phyloP scores from a whole-genome alignment of 1,139 yeast genomes.

The Pneumocystis wakefieldiae region DNA sequence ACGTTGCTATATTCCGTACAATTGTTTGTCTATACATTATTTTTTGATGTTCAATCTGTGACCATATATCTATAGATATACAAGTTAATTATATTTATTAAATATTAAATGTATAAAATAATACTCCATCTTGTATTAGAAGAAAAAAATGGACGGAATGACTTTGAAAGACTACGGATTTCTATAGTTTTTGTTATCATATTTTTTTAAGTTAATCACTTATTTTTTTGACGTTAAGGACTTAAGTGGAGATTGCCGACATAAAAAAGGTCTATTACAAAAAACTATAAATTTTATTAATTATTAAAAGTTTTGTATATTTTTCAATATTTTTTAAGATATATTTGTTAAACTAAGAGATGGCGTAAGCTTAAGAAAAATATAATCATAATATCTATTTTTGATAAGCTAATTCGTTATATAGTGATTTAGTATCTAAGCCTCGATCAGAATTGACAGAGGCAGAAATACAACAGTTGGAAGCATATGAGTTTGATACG shows the following conservation, averaged over 20 bases:
- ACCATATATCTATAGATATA: not conserved
- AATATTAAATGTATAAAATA: not conserved
- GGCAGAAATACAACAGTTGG: constrained; percentile 62
- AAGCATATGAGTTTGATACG: constrained; percentile 70
- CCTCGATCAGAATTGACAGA: constrained; percentile 71
- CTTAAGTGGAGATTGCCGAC: not conserved
- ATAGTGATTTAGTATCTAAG: constrained; percentile 49
- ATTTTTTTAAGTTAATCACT: not conserved
- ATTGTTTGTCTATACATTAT: not conserved
- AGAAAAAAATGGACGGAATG: not conserved
- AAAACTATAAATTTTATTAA: not conserved
- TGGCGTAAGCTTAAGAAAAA: not conserved
- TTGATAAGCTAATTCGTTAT: not conserved
- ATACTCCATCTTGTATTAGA: not conserved
- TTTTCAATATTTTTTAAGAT: not conserved
- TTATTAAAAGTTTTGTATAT: not conserved
- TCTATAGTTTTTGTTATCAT: not conserved
- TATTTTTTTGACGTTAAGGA: not conserved
- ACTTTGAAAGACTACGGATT: not conserved
- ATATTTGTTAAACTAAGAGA: not conserved
- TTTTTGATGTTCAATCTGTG: not conserved
- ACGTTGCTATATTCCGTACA: constrained; percentile 39
- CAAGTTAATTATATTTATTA: not conserved
- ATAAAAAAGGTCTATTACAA: not conserved
- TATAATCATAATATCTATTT: not conserved